Percentiles rank a stretch among this genome's conserved stretches.
Conservation (phyloP, 2,329 filamentous ascomycete genomes). For the Fusarium lateritium region DNA sequence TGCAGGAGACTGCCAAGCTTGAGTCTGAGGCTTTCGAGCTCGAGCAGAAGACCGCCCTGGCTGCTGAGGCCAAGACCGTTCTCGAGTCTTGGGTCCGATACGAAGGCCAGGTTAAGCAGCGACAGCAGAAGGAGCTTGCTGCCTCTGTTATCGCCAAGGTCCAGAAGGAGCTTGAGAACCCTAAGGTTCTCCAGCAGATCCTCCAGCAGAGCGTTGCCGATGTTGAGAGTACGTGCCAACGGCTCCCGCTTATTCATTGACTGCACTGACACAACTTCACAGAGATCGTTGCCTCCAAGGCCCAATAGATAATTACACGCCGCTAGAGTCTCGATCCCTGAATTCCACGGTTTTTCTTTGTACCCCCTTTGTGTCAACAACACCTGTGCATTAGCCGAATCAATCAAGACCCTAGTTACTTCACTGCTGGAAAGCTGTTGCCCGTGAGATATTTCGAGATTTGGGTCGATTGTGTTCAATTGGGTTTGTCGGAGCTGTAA, state of each 20-base stretch:
- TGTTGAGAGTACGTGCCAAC: slow-evolving; percentile 82
- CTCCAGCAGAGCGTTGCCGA: slow-evolving; percentile 96
- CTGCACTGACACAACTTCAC: slow-evolving; percentile 54
- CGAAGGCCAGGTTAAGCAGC: slow-evolving; percentile 98
- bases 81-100: slow-evolving; percentile 99
- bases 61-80: slow-evolving; percentile 92
- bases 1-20: slow-evolving; percentile 93
- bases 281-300: slow-evolving; percentile 76
- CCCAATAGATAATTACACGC: slow-evolving; percentile 67
- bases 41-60: slow-evolving; percentile 94
- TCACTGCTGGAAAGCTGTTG: slow-evolving; percentile 37
- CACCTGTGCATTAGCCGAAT: slow-evolving; percentile 74
- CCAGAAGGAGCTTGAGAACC: slow-evolving; percentile 98
- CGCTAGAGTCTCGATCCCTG: slow-evolving; percentile 56
- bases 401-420: slow-evolving; percentile 57
- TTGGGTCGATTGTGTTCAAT: slow-evolving; percentile 40
- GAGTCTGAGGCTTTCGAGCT: slow-evolving; percentile 97
- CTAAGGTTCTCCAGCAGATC: slow-evolving; percentile 97
- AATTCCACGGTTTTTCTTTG: slow-evolving; percentile 65
- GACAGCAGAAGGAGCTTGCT: slow-evolving; percentile 97
- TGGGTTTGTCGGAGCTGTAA: slow-evolving; percentile 43
- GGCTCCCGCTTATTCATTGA: neutral
- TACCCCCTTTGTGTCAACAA: slow-evolving; percentile 65
- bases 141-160: slow-evolving; percentile 96
- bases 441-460: slow-evolving; percentile 41